Percentiles rank a stretch among this genome's conserved stretches.
Conservation (phyloP, 106 monocot species). For the Acanthochlamys bracteata region DNA sequence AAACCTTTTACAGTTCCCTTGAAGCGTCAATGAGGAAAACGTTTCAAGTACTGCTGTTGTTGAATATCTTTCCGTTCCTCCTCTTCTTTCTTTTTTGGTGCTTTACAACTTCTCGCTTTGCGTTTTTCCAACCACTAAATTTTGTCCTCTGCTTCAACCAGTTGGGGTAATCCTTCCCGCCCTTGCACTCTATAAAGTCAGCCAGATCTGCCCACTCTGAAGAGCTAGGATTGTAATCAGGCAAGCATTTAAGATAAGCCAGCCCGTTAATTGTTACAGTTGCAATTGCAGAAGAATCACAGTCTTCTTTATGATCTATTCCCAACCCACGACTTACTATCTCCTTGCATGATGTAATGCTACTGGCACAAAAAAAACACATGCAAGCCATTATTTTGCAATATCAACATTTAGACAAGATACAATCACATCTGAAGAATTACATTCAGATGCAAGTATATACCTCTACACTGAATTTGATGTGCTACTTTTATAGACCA, state of each 20-base stretch:
- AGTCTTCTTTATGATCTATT: not conserved
- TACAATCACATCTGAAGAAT: too few species aligned
- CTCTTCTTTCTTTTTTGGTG: not conserved
- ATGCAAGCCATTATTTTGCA: too few species aligned
- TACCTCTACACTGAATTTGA: too few species aligned
- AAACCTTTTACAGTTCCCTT: too few species aligned
- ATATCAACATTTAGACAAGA: too few species aligned
- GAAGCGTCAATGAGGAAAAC: too few species aligned
- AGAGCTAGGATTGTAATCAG: constrained; percentile 4
- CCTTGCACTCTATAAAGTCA: constrained; percentile 22
- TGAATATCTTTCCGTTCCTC: not conserved
- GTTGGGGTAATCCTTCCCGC: constrained; percentile 13
- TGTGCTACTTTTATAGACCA: too few species aligned
- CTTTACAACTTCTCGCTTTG: not conserved
- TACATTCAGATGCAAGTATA: too few species aligned
- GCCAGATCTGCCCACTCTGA: constrained; percentile 18
- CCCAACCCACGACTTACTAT: too few species aligned
- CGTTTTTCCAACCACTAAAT: constrained; percentile 14
- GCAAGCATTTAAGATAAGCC: constrained; percentile 4
- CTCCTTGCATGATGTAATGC: too few species aligned
- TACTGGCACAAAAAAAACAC: too few species aligned
- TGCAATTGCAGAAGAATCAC: not conserved
- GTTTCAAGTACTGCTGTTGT: too few species aligned
- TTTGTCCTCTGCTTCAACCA: constrained; percentile 9
- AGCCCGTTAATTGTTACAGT: constrained; percentile 6